Conservation (phyloP, 495 filamentous ascomycete species). For the Chlorociboria aeruginascens region DNA sequence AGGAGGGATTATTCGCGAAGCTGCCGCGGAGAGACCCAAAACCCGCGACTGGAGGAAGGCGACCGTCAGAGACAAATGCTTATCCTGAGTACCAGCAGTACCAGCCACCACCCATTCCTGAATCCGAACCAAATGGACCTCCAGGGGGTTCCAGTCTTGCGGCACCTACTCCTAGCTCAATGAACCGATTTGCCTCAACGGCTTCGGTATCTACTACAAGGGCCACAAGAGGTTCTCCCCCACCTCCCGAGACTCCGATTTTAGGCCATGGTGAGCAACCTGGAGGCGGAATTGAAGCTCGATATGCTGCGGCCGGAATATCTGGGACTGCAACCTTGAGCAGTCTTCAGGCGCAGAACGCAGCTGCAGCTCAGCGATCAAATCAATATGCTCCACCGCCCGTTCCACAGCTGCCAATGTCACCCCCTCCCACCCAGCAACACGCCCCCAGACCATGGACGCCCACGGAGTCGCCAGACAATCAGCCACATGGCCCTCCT, state of each 20-base stretch:
- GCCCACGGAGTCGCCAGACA: slow-evolving; percentile 82
- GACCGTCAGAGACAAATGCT: slow-evolving; percentile 3
- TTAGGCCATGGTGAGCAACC: slow-evolving; percentile 57
- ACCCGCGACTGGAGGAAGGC: slow-evolving; percentile 8
- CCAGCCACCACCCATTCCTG: slow-evolving; percentile 10
- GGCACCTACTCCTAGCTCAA: slow-evolving; percentile 18
- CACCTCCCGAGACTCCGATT: slow-evolving; percentile 90
- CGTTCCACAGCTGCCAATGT: slow-evolving; percentile 24
- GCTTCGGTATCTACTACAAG: slow-evolving; percentile 89
- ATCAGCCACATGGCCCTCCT: slow-evolving; percentile 81
- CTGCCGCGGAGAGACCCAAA: slow-evolving; percentile 11
- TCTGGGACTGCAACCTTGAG: slow-evolving; percentile 72
- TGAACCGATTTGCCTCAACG: slow-evolving; percentile 76
- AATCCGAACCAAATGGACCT: slow-evolving; percentile 8
- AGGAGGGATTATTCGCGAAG: slow-evolving; percentile 55
- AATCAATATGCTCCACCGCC: slow-evolving; percentile 56
- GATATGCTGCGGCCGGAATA: slow-evolving; percentile 81
- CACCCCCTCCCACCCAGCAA: slow-evolving; percentile 27
- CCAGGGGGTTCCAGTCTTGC: slow-evolving; percentile 3
- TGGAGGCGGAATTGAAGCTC: slow-evolving; percentile 72
- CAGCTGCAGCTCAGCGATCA: slow-evolving; percentile 65
- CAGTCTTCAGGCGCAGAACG: slow-evolving; percentile 68
- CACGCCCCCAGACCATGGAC: slow-evolving; percentile 74
- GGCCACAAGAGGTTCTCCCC: slow-evolving; percentile 84
- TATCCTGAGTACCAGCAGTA: slow-evolving; percentile 14